These are phyloP conservation scores for Decorospora gaudefroyi DNA, from an alignment of 2,329 filamentous ascomycete species.

Conservation along the genomic window DNA sequence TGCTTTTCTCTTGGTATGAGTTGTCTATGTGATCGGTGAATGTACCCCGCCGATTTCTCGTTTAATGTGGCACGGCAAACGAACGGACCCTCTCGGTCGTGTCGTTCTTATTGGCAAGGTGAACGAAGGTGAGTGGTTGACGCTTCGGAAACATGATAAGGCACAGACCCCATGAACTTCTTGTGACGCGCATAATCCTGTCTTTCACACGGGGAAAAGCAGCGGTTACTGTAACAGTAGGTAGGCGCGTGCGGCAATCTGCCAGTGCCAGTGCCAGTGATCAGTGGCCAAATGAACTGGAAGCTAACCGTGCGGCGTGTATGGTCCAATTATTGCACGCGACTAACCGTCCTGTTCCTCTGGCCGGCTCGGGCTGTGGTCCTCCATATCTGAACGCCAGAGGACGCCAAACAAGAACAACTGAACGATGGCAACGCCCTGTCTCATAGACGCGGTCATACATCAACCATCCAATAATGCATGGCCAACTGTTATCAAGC, in stretches of 20 bases:
- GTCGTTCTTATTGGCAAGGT: no score
- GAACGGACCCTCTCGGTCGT: neutral
- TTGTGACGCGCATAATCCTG: neutral
- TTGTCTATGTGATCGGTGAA: constrained; percentile 21
- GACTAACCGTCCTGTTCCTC: neutral
- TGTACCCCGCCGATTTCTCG: constrained; percentile 13
- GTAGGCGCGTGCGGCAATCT: constrained; percentile 1
- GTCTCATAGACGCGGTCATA: neutral
- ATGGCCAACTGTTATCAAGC: neutral
- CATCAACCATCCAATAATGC: neutral
- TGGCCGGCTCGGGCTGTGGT: neutral
- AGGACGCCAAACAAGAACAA: no score
- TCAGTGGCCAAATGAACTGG: neutral
- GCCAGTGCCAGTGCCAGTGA: neutral
- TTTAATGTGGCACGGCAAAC: constrained; percentile 13
- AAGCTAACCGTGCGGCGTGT: neutral
- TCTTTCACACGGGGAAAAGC: no score
- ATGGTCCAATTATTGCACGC: neutral
- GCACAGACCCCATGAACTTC: neutral
- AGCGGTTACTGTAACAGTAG: no score
- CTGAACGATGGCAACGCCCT: no score
- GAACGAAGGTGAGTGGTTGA: neutral
- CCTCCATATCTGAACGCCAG: no score
- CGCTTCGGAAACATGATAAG: no score
- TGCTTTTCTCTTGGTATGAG: constrained; percentile 21